These are phyloP conservation scores for Aspergillus sp. DNA, from an alignment of 2,329 filamentous ascomycete genomes.

Conservation along the genomic window DNA sequence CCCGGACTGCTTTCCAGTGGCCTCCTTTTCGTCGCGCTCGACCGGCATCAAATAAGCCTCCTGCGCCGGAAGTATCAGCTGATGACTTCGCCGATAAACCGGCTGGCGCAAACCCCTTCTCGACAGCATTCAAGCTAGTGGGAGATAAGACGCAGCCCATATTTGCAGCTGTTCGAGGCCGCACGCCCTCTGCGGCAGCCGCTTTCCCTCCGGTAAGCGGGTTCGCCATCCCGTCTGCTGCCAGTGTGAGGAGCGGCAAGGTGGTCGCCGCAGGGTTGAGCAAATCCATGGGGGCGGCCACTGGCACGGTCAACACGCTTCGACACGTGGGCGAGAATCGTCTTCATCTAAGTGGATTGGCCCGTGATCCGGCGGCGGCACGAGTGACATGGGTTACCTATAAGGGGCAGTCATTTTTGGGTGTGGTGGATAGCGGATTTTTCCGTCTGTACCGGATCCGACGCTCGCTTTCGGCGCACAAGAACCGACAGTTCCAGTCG, in stretches of 20 bases:
- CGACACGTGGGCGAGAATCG: slow-evolving; percentile 49
- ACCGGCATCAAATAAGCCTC: slow-evolving; percentile 33
- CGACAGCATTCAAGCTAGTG: slow-evolving; percentile 68
- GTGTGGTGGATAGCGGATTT: slow-evolving; percentile 43
- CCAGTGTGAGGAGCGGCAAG: slow-evolving; percentile 45
- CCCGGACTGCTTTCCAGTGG: slow-evolving; percentile 79
- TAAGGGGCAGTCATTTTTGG: slow-evolving; percentile 42
- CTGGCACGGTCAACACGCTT: slow-evolving; percentile 47
- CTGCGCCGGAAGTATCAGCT: slow-evolving; percentile 43
- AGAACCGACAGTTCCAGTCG: slow-evolving; percentile 52
- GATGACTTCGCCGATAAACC: slow-evolving; percentile 48
- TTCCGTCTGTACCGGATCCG: slow-evolving; percentile 46
- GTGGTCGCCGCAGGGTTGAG: slow-evolving; percentile 49
- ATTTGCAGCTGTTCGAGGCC: slow-evolving; percentile 62
- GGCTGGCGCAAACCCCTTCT: slow-evolving; percentile 50
- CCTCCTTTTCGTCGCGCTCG: slow-evolving; percentile 62
- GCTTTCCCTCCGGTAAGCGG: slow-evolving; percentile 43
- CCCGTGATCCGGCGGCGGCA: slow-evolving; percentile 37
- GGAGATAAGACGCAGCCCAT: slow-evolving; percentile 60
- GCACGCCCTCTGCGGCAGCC: slow-evolving; percentile 47
- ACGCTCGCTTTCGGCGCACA: slow-evolving; percentile 48
- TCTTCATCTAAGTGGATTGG: slow-evolving; percentile 43
- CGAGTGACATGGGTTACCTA: slow-evolving; percentile 47
- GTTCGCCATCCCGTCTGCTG: slow-evolving; percentile 46
- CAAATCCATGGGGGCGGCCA: slow-evolving; percentile 49